Base-by-base conservation (phyloP, 2,329 filamentous ascomycete genomes). In the Neophaeococcomyces aloes region DNA sequence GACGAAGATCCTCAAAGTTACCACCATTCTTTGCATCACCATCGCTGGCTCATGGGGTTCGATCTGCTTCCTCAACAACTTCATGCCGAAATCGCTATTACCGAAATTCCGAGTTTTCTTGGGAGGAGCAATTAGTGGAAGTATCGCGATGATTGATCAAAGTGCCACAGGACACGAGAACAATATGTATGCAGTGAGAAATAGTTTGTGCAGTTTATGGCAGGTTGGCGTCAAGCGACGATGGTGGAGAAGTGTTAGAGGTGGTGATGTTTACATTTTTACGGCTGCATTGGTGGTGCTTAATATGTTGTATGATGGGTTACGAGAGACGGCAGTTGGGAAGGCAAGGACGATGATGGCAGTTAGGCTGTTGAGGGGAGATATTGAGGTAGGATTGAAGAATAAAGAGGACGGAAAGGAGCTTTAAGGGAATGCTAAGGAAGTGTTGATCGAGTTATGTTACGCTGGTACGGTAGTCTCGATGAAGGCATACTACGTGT, bases 211-310 rank as follows among this genome's bases (percentile, higher is more conserved):
- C 60, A 85, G 78, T 29, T 63, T 87, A 35, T 96, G 87, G 86
- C 94, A 94, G 68, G 86, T 94, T 0, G 87, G 88, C n/a, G 77
- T 83, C 44, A 96, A 96, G 77, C 71, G 81, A 27, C 76, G 86
- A 1, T 86, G 86, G 78, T 94, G 89, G 86, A 78, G 75, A 51
- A 85, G 85, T 8, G 73, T 91, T 60, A 77, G 74, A 56, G 83
- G 85, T 29, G 87, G 87, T 0, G 89, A 96, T 63, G 77, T 95
- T 4, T 76, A 82, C 67, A 67, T 96, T 3, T 88, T 96, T 57
- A 82, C 89, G 13, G 63, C 78, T 14, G 83, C 86, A 37, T 70
- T 94, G 64, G 84, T 85, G 55, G 36, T 52, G 23, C 34, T 54
- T 19, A 55, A 55, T 38, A 48, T 51, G 14, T 47, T 53, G 4